Conservation (phyloP, 2,329 filamentous ascomycete species). For the Fusarium napiforme region DNA sequence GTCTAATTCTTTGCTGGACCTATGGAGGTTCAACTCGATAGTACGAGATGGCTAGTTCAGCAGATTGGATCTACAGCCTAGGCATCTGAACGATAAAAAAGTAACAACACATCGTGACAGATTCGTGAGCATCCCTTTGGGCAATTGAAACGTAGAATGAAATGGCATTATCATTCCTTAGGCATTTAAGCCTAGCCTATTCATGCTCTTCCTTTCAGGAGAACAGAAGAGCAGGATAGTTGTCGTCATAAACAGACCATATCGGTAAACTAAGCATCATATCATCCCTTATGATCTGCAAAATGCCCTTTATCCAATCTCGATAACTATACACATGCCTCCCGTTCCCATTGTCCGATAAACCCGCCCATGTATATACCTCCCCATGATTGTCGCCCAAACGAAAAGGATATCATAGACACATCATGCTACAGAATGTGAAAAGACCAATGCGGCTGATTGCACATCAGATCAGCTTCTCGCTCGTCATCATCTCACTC, state of each 20-base stretch:
- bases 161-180: slow-evolving; percentile 2
- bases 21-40: background rate
- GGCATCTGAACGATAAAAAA: background rate
- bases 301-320: slow-evolving; percentile 20
- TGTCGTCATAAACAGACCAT: slow-evolving; percentile 17
- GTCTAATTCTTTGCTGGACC: background rate
- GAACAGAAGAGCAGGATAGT: background rate
- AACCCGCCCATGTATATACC: background rate
- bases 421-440: slow-evolving; percentile 10
- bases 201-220: background rate
- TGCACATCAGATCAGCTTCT: background rate
- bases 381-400: background rate
- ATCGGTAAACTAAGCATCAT: background rate
- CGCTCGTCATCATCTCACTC: slow-evolving; percentile 48
- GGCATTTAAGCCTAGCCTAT: background rate
- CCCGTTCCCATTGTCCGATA: background rate
- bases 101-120: background rate
- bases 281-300: background rate
- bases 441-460: background rate
- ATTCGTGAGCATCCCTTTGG: background rate
- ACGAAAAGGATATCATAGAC: slow-evolving; percentile 7
- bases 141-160: background rate
- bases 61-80: background rate
- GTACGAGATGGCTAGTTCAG: background rate
- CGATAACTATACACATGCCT: background rate